A percentile compares a stretch with the other conserved stretches of the same genome.
These are phyloP conservation scores for Mortierella sp. DNA, from an alignment of 371 early-diverging fungal species.

Conservation along the genomic window DNA sequence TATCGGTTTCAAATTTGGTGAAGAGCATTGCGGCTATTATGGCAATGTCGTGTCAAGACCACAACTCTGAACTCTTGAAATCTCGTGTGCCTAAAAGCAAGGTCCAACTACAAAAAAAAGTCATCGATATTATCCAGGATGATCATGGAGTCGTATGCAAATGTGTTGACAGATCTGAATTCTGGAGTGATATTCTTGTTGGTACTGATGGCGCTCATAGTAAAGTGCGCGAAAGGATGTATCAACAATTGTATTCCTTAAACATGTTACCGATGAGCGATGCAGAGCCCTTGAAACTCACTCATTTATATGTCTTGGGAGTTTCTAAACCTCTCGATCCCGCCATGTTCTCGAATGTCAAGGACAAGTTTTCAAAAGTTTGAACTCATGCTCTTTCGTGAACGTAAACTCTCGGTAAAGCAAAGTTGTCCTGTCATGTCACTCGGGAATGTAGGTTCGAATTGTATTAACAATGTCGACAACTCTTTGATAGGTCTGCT, in stretches of 20 bases:
- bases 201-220: constrained; percentile 51
- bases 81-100: constrained; percentile 27
- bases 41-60: constrained; percentile 47
- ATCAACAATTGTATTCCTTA: constrained; percentile 7
- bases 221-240: constrained; percentile 33
- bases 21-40: constrained; percentile 42
- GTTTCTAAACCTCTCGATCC: constrained; percentile 33
- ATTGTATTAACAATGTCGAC: background rate
- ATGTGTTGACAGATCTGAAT: constrained; percentile 28
- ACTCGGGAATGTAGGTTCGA: no score
- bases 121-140: constrained; percentile 21
- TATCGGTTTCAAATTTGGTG: constrained; percentile 45
- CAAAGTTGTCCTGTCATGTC: background rate
- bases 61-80: constrained; percentile 34
- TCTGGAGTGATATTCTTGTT: constrained; percentile 34
- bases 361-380: constrained; percentile 27
- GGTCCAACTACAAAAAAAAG: constrained; percentile 19
- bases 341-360: constrained; percentile 9
- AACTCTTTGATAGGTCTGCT: constrained; percentile 37
- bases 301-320: constrained; percentile 38
- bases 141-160: constrained; percentile 20
- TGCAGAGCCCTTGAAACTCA: constrained; percentile 13
- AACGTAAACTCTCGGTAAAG: constrained; percentile 28
- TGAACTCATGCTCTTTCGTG: constrained; percentile 29
- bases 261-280: constrained; percentile 18